Percentiles rank a stretch among this genome's conserved stretches.
Conservation (phyloP, 2,329 filamentous ascomycete species). For the Fusarium sp. region DNA sequence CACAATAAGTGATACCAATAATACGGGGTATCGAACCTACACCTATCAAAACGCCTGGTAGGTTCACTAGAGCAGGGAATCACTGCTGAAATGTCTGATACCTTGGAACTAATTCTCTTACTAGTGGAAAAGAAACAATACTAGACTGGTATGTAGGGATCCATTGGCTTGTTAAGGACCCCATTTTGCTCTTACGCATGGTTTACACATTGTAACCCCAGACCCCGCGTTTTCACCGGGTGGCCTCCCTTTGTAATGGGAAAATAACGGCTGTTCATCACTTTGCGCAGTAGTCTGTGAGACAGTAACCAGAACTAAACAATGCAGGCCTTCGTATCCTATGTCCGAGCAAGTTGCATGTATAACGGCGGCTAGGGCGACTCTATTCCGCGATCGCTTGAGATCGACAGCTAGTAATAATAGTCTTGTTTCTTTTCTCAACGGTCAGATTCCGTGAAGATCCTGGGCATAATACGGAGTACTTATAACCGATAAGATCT, state of each 20-base stretch:
- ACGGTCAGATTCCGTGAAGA: neutral
- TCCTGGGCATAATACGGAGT: neutral
- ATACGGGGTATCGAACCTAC: neutral
- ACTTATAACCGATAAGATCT: neutral
- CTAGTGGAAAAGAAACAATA: neutral
- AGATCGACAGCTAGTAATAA: neutral
- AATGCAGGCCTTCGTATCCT: neutral
- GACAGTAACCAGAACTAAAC: neutral
- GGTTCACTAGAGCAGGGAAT: neutral
- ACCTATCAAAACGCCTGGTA: neutral
- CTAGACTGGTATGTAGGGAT: neutral
- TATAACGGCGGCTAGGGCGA: neutral
- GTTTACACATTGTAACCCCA: slow-evolving; percentile 10
- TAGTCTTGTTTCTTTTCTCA: neutral
- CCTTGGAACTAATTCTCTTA: neutral
- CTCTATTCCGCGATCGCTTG: neutral
- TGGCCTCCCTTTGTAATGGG: too few species aligned
- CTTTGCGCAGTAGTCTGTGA: neutral
- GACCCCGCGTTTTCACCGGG: slow-evolving; percentile 27
- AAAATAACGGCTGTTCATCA: neutral
- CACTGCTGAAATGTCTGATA: neutral
- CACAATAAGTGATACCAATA: neutral
- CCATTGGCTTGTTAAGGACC: neutral
- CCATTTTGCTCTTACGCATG: neutral
- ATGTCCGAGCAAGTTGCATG: neutral